Conservation (phyloP, 2,329 filamentous ascomycete genomes). For the Penicillium sp. region DNA sequence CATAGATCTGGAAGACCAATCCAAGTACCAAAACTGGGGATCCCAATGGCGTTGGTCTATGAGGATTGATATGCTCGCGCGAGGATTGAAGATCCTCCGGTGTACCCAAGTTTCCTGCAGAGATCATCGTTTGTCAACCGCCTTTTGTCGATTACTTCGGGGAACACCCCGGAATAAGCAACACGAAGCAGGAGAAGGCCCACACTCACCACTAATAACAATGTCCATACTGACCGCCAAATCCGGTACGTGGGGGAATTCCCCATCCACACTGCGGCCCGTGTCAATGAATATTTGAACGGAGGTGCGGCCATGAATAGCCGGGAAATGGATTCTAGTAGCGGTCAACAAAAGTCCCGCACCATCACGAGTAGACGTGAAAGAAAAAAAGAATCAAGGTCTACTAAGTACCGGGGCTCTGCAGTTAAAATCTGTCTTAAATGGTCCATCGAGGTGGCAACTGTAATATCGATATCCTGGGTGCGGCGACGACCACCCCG, state of each 20-base stretch:
- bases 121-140: neutral
- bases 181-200: neutral
- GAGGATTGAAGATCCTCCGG: constrained; percentile 20
- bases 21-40: constrained; percentile 19
- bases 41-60: constrained; percentile 16
- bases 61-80: constrained; percentile 18
- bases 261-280: constrained; percentile 17
- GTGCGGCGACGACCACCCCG: constrained; percentile 18
- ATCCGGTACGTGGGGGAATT: constrained; percentile 19
- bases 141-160: constrained; percentile 1
- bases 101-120: constrained; percentile 20
- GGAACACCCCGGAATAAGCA: neutral
- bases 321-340: constrained; percentile 19
- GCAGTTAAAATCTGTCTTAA: constrained; percentile 17
- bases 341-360: constrained; percentile 2
- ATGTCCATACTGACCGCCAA: constrained; percentile 23
- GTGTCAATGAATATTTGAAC: constrained; percentile 23
- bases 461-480: constrained; percentile 22
- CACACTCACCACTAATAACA: constrained; percentile 19
- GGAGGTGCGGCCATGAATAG: constrained; percentile 17
- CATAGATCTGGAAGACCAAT: constrained; percentile 20
- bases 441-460: constrained; percentile 18
- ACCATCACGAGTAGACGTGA: neutral
- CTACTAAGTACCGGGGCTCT: constrained; percentile 16
- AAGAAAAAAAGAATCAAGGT: neutral